Evolutionary conservation across 2,329 filamentous ascomycete genomes (phyloP), one percentile per base, ranked within the genome.

Genomic region (Drechmeria coniospora): DNA sequence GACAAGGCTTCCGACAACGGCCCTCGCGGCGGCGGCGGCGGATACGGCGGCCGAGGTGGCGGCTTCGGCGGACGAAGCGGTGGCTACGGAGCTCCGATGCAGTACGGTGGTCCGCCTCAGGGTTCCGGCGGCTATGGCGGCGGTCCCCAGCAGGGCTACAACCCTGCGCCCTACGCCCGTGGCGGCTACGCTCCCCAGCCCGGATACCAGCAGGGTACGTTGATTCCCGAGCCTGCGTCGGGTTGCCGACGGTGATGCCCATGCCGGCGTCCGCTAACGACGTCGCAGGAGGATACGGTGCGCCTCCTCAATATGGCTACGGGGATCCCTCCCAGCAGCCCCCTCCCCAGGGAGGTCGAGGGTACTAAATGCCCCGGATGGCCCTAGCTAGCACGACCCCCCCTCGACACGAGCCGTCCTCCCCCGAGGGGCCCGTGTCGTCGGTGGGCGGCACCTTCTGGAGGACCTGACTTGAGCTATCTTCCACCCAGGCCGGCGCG

Each of bases 1-100:
- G 87, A 95, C 61, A 92, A 86, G 57, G 90, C 86, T 36, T 86
- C 83, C 32, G 86, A 94, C 55, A 77, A 75, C 40, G 70, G 72
- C 25, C 63, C 72, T 25, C 67, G 72, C 32, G 53, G 58, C 31
- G 56, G 61, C 15, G 50, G 47, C 31, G 46, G 46, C 14, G 31
- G 31, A 9, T 29, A 22, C 21, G 53, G 52, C 19, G 47, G 53
- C 31, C 45, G 50, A 29, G 50, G 56, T 20, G 48, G 51, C 23
- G 52, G 57, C 27, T 47, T 44, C 16, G 65, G 61, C 33, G 59
- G 59, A 30, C 50, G 54, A 9, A 52, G 58, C 28, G 57, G 57
- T 35, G 54, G 57, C 26, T 68, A 66, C 36, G 56, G 54, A 21
- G 51, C 51, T 16, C 57, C 49, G 19, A 44, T 47, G 37, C 41